A percentile compares a stretch with the other conserved stretches of the same genome.
phyloP scores from a whole-genome alignment of 2,329 filamentous ascomycete species.

The Conoideocrella luteorostrata region DNA sequence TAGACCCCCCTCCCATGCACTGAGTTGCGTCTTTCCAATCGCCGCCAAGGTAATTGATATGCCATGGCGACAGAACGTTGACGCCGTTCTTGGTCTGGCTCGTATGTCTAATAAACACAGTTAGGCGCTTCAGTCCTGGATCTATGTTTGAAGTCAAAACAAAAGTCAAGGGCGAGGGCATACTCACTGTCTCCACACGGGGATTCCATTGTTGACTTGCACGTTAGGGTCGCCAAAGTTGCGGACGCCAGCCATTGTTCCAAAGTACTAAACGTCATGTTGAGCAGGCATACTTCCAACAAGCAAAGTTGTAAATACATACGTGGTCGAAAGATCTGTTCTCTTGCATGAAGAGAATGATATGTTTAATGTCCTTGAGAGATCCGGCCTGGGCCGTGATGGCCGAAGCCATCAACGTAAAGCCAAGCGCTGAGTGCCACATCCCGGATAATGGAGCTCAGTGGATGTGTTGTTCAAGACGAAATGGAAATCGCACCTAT shows the following conservation, averaged over 20 bases:
- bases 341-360: conserved; percentile 52
- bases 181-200: conserved; percentile 43
- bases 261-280: conserved; percentile 38
- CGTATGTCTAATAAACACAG: neutral
- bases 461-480: no score
- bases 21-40: conserved; percentile 42
- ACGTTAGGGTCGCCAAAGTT: conserved; percentile 42
- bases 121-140: neutral
- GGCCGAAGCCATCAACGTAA: conserved; percentile 13
- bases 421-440: neutral
- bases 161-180: no score
- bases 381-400: conserved; percentile 26
- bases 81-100: conserved; percentile 27
- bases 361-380: conserved; percentile 47
- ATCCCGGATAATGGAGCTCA: no score
- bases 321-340: conserved; percentile 27
- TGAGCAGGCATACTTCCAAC: neutral
- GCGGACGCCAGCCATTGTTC: conserved; percentile 49
- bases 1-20: conserved; percentile 44
- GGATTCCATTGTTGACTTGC: conserved; percentile 26
- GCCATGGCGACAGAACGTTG: conserved; percentile 42
- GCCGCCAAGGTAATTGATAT: conserved; percentile 42
- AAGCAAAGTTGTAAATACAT: conserved; percentile 4
- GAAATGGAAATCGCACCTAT: no score
- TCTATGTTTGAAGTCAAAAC: neutral